Evolutionary conservation across 108 stramenopile genomes (phyloP).

Genomic region (Stephanodiscus minutulus): DNA sequence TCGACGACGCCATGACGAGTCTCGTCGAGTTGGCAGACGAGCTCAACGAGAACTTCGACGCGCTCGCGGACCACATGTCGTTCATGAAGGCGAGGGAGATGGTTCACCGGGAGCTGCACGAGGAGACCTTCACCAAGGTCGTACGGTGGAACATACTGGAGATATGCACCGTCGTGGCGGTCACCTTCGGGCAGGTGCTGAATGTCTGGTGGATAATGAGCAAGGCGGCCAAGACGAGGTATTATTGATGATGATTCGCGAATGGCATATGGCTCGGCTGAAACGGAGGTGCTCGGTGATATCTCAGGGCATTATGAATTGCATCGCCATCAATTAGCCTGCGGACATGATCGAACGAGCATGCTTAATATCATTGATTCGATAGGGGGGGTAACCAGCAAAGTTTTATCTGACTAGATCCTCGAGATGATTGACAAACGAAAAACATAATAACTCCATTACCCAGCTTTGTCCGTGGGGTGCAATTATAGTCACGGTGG

Average conservation of each 20-base stretch:
- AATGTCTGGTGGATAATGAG: conserved; percentile 49
- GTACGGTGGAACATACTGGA: conserved; percentile 53
- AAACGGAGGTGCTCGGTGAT: background rate
- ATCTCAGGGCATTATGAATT: background rate
- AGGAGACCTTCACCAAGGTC: conserved; percentile 49
- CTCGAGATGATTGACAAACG: no score
- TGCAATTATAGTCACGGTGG: no score
- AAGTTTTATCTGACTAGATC: no score
- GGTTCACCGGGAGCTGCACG: conserved; percentile 48
- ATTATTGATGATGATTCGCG: background rate
- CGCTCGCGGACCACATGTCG: conserved; percentile 42
- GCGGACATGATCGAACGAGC: no score
- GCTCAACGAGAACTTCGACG: conserved; percentile 42
- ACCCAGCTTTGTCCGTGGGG: no score
- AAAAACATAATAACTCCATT: no score
- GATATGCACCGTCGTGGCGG: conserved; percentile 33
- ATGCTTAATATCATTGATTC: no score
- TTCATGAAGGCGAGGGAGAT: conserved; percentile 50
- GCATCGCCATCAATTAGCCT: background rate
- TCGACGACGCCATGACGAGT: conserved; percentile 22
- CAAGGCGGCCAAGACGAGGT: conserved; percentile 4
- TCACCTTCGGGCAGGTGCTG: conserved; percentile 38
- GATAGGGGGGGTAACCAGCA: no score
- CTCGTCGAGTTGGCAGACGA: conserved; percentile 30
- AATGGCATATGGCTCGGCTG: background rate